Base-by-base conservation (phyloP, 495 filamentous ascomycete genomes). In the Hyaloscypha finlandica region DNA sequence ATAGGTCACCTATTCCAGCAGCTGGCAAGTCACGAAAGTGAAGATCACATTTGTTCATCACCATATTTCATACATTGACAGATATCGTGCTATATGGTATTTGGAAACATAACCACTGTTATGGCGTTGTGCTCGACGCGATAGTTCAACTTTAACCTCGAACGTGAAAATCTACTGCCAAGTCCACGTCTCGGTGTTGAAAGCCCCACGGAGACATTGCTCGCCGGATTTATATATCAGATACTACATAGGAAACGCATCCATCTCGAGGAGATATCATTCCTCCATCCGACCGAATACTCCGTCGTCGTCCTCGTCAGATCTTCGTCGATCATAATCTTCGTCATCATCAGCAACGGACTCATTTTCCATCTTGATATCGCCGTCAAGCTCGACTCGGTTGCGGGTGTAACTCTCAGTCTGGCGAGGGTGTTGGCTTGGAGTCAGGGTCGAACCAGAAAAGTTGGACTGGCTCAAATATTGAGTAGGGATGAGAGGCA, bases 271-370 rank as follows among this genome's bases (percentile, higher is more conserved):
- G 25, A 52, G 22, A 64, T 25, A 25, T 79, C 84, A 97, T 78
- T 95, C 93, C 75, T 99, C 95, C 94, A 97, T 97, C 66, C 86
- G 87, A 29, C 95, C 95, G 81, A 99, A 99, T 59, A 99, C 85
- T 66, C 92, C 94, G 67, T 97, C 95, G 61, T 97, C 94, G 58
- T 97, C 94, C 70, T 98, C 94, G 73, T 96, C 92, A 69, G 86
- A 88, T 32, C 88, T 83, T 42, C 81, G 84, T 70, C 81, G 83
- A 63, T 92, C 88, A 67, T 89, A 90, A 45, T 94, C 91, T 65
- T 96, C 93, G 59, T 96, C 92, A 64, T 90, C 90, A 68, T 88
- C 86, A 70, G 86, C 81, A 63, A 87, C 87, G 25, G 25, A 25
- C 22, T 88, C 85, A 59, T 84, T 86, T 62, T 88, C 86, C 88